These are phyloP conservation scores for Acanthamoeba sp. DNA, from an alignment of 208 protist species.

Conservation along the genomic window DNA sequence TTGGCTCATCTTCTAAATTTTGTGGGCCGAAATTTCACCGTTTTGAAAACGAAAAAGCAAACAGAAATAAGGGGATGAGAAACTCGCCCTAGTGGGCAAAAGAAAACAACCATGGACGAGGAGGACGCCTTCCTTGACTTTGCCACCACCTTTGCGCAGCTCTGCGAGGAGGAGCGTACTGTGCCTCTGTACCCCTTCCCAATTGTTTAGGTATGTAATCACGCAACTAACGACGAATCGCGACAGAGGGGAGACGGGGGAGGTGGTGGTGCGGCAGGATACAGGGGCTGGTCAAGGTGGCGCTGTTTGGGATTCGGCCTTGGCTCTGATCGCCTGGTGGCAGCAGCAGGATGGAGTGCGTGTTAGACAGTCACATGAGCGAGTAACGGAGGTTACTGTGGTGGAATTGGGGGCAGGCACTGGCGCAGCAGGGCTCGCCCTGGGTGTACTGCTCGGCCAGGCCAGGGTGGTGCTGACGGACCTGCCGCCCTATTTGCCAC, in stretches of 20 bases:
- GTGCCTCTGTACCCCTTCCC: neutral
- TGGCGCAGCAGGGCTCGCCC: neutral
- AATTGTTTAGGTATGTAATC: no score
- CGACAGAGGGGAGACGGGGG: neutral
- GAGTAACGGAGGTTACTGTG: neutral
- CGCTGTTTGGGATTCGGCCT: neutral
- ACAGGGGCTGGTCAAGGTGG: neutral
- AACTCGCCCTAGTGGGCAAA: no score
- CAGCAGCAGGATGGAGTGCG: no score
- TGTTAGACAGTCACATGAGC: no score
- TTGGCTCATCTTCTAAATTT: no score
- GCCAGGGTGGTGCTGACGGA: neutral
- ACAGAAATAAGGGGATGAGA: no score
- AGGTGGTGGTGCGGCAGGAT: conserved; percentile 23
- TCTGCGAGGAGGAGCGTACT: neutral
- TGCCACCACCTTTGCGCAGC: conserved; percentile 4
- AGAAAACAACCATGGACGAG: conserved; percentile 15
- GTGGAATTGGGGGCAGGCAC: neutral
- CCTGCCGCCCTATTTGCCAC: neutral
- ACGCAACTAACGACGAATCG: no score
- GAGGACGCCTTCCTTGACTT: neutral
- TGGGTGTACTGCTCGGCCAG: neutral
- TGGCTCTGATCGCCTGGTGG: neutral
- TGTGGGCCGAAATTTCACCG: no score
- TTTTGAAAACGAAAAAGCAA: no score